Conservation (phyloP, 1,284 basidiomycete species). For the Golubevia sp. region DNA sequence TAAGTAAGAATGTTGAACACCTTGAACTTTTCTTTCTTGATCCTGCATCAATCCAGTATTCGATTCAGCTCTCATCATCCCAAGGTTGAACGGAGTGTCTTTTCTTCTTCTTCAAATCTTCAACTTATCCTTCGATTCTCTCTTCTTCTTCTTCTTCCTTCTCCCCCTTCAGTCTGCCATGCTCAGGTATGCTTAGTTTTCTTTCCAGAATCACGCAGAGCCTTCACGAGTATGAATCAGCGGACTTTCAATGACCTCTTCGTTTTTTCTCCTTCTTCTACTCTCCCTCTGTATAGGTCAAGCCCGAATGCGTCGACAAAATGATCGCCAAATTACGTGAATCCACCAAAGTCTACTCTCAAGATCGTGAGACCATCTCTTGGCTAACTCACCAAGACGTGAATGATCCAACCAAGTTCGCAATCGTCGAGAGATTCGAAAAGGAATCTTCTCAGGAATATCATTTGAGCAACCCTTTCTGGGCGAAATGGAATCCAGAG, state of each 20-base stretch:
- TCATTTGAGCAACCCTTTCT: slow-evolving; percentile 11
- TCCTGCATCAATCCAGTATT: no score
- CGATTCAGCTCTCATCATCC: slow-evolving; percentile 10
- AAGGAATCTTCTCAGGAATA: slow-evolving; percentile 13
- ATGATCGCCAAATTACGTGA: slow-evolving; percentile 11
- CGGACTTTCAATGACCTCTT: no score
- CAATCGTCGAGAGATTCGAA: slow-evolving; percentile 20
- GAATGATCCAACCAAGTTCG: slow-evolving; percentile 9
- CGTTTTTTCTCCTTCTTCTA: no score
- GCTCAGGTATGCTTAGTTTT: no score
- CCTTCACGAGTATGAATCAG: no score
- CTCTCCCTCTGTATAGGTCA: no score
- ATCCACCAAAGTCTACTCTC: slow-evolving; percentile 10
- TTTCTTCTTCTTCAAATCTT: no score
- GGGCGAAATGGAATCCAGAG: slow-evolving; percentile 12
- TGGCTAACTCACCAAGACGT: slow-evolving; percentile 14
- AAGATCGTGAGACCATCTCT: slow-evolving; percentile 14
- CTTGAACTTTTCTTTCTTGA: no score
- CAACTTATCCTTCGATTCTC: no score
- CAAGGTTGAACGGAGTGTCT: background rate
- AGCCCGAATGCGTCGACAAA: slow-evolving; percentile 10
- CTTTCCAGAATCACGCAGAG: no score
- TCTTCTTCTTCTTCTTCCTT: no score
- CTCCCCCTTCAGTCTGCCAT: slow-evolving; percentile 5
- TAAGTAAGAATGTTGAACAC: no score